Conservation (phyloP, 805 yeast genomes). For the Yarrowia hollandica region DNA sequence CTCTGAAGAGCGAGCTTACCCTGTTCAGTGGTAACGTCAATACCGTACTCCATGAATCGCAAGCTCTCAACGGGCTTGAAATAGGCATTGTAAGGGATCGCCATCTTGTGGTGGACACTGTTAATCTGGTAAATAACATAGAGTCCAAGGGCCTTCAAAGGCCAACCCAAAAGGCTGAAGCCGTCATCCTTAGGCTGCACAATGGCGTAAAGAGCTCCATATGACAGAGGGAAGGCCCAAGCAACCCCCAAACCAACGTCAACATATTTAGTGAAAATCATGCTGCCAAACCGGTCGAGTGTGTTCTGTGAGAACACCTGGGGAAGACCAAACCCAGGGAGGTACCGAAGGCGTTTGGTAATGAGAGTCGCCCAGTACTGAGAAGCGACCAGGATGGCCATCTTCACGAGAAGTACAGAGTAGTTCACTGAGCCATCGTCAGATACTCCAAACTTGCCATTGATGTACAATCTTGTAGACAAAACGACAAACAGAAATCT, state of each 20-base stretch:
- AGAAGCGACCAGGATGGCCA: background rate
- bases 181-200: conserved; percentile 21
- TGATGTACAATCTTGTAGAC: background rate
- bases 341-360: background rate
- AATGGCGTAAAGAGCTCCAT: conserved; percentile 6
- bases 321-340: conserved; percentile 17
- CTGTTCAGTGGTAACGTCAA: conserved; percentile 14
- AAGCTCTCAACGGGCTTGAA: conserved; percentile 11
- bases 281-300: conserved; percentile 6
- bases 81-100: conserved; percentile 10
- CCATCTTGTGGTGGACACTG: background rate
- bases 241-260: conserved; percentile 11
- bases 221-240: conserved; percentile 6
- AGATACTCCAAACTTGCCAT: background rate
- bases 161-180: conserved; percentile 17
- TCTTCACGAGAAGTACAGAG: background rate
- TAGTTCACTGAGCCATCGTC: background rate
- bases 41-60: conserved; percentile 12
- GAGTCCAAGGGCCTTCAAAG: background rate
- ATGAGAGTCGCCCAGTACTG: conserved; percentile 1
- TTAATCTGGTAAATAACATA: background rate
- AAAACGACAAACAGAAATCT: conserved; percentile 1
- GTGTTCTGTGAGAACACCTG: conserved; percentile 11
- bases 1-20: conserved; percentile 10
- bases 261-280: conserved; percentile 10